Conservation (phyloP, 805 yeast genomes). For the Candida sakaeoensis region DNA sequence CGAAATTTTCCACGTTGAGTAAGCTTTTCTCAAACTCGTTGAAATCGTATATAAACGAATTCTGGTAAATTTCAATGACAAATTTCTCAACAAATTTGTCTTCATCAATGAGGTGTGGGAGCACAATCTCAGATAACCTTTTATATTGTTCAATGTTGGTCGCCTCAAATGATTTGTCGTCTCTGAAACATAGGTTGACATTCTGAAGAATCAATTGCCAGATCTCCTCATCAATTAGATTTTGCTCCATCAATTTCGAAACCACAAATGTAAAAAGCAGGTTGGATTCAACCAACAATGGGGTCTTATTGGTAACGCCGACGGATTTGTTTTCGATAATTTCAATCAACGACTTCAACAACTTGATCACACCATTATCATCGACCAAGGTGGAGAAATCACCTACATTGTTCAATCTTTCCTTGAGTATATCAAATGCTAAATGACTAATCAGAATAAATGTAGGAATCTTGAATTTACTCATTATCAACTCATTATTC, state of each 20-base stretch:
- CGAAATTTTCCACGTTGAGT: conserved; percentile 16
- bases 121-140: conserved; percentile 35
- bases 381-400: conserved; percentile 36
- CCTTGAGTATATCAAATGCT: conserved; percentile 40
- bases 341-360: conserved; percentile 50
- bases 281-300: conserved; percentile 53
- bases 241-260: conserved; percentile 21
- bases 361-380: conserved; percentile 44
- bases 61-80: conserved; percentile 49
- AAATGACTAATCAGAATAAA: conserved; percentile 57
- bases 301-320: conserved; percentile 14
- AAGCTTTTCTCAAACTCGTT: conserved; percentile 48
- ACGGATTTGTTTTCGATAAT: conserved; percentile 39
- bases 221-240: conserved; percentile 16
- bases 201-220: conserved; percentile 44
- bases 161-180: conserved; percentile 13
- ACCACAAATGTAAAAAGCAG: conserved; percentile 36
- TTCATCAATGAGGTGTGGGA: conserved; percentile 32
- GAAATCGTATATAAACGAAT: conserved; percentile 56
- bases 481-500: conserved; percentile 27
- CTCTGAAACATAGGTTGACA: conserved; percentile 37
- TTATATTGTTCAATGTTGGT: conserved; percentile 46
- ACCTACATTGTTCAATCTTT: conserved; percentile 26
- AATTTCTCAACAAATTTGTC: conserved; percentile 36
- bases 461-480: conserved; percentile 50